These are phyloP conservation scores for Pythium periplocum DNA, from an alignment of 352 stramenopile species.

Conservation along the genomic window DNA sequence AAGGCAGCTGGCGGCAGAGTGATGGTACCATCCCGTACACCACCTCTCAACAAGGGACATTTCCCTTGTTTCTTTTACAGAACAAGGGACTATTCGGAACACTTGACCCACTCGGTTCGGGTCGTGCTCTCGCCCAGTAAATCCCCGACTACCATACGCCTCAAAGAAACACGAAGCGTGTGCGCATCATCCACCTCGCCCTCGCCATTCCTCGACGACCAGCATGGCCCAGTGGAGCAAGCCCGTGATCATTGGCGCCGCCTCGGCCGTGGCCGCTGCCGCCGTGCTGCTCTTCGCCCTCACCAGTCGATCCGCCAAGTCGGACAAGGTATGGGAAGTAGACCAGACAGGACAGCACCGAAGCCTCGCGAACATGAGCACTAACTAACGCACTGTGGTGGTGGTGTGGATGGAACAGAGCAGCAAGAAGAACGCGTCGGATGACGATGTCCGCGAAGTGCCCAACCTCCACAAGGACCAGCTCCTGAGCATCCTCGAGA, in stretches of 20 bases:
- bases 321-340: slow-evolving; percentile 24
- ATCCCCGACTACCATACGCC: not conserved
- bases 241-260: slow-evolving; percentile 66
- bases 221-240: slow-evolving; percentile 78
- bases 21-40: too few relatives aligned
- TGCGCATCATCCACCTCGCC: slow-evolving; percentile 1
- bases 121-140: slow-evolving; percentile 8
- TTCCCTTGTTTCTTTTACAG: slow-evolving; percentile 6
- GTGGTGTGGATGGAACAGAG: slow-evolving; percentile 41
- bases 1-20: too few relatives aligned
- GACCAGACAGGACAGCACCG: not conserved
- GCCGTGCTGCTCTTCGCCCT: slow-evolving; percentile 55
- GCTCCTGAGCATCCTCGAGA: slow-evolving; percentile 82
- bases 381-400: not conserved
- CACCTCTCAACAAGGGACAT: not conserved
- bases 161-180: slow-evolving; percentile 19
- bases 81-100: slow-evolving; percentile 21
- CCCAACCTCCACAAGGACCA: slow-evolving; percentile 86
- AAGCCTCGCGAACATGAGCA: not conserved
- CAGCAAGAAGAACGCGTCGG: slow-evolving; percentile 24
- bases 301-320: slow-evolving; percentile 26
- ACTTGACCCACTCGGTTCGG: slow-evolving; percentile 9
- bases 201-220: not conserved
- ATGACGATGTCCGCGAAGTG: slow-evolving; percentile 63
- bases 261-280: slow-evolving; percentile 53